Conservation (phyloP, 345 rosid genomes). For the Hevea brasiliensis region DNA sequence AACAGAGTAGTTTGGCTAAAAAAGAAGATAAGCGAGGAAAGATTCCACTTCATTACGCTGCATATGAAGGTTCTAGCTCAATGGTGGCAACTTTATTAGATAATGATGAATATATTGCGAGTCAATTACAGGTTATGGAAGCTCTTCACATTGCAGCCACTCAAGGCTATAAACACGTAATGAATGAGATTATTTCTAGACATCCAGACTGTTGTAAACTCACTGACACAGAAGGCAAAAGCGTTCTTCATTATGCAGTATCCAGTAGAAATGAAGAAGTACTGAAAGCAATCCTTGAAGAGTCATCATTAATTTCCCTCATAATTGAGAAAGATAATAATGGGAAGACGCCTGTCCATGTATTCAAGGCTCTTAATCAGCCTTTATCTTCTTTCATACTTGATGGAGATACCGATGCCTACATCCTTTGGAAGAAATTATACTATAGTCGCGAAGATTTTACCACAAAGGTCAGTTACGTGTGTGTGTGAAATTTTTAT, state of each 20-base stretch:
- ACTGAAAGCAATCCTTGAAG: neutral
- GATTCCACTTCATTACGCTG: slow-evolving; percentile 17
- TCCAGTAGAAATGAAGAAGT: neutral
- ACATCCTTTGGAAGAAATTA: too few species aligned
- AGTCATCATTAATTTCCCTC: slow-evolving; percentile 1
- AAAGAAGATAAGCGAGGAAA: neutral
- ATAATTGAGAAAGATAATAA: neutral
- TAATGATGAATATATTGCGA: slow-evolving; percentile 5
- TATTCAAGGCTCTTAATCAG: neutral
- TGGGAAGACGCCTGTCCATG: slow-evolving; percentile 6
- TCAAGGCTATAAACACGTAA: neutral
- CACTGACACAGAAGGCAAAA: slow-evolving; percentile 1
- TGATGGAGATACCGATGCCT: too few species aligned
- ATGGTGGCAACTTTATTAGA: neutral
- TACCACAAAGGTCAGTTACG: too few species aligned
- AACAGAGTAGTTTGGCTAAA: neutral
- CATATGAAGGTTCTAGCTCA: neutral
- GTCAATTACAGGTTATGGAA: neutral
- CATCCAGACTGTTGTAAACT: slow-evolving; percentile 15
- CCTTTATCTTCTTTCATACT: too few species aligned
- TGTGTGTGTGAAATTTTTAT: too few species aligned
- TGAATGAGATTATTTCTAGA: neutral
- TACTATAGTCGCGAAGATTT: too few species aligned
- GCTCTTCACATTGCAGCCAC: slow-evolving; percentile 18
- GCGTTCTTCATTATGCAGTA: slow-evolving; percentile 15